phyloP scores from a whole-genome alignment of 768 basidiomycete species.

The Scleroderma bovista region DNA sequence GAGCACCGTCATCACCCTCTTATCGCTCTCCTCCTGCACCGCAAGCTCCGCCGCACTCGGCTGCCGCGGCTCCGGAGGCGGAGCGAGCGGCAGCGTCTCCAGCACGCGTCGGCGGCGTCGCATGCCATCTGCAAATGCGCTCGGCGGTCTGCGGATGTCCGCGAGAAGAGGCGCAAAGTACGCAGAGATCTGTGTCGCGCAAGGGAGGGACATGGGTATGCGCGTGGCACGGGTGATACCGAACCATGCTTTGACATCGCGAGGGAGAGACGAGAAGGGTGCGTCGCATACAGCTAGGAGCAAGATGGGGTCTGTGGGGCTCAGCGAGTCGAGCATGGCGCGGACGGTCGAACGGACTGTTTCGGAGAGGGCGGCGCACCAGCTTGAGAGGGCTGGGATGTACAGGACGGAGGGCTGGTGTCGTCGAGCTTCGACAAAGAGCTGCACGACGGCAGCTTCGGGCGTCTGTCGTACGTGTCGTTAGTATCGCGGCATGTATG shows the following conservation, averaged over 20 bases:
- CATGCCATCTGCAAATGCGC: conserved; percentile 84
- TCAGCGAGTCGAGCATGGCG: conserved; percentile 86
- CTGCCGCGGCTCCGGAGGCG: conserved; percentile 80
- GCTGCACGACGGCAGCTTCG: conserved; percentile 90
- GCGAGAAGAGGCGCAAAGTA: conserved; percentile 77
- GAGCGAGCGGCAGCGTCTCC: conserved; percentile 83
- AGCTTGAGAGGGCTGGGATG: conserved; percentile 82
- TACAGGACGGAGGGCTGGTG: conserved; percentile 96
- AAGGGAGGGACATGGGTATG: conserved; percentile 54
- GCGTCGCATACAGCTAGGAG: conserved; percentile 88
- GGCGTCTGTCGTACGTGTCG: conserved; percentile 48
- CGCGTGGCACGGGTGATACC: conserved; percentile 72
- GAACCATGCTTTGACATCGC: conserved; percentile 89
- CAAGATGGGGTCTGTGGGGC: conserved; percentile 91
- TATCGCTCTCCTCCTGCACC: conserved; percentile 77
- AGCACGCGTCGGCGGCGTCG: conserved; percentile 78
- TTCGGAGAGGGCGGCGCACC: conserved; percentile 83
- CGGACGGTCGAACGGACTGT: conserved; percentile 79
- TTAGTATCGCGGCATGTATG: not conserved
- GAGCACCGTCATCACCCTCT: conserved; percentile 69
- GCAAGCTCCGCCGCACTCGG: conserved; percentile 80
- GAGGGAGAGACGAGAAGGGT: conserved; percentile 57
- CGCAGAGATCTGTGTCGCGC: conserved; percentile 46
- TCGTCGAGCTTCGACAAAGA: conserved; percentile 95
- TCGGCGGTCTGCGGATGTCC: conserved; percentile 72